Evolutionary conservation across 2,329 filamentous ascomycete genomes (phyloP).

Genomic region (Emydomyces testavorans): DNA sequence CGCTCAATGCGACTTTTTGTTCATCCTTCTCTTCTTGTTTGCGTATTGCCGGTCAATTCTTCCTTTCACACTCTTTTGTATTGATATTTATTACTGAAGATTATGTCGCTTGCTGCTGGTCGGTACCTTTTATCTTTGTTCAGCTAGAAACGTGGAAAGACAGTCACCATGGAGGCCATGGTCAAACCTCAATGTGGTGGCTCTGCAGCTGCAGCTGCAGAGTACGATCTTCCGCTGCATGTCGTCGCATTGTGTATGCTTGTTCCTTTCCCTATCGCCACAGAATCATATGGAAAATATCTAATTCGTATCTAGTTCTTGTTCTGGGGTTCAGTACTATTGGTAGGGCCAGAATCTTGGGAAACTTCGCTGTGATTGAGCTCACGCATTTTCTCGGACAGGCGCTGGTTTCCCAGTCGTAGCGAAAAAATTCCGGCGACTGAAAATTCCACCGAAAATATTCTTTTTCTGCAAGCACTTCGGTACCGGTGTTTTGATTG

Average conservation of each 20-base stretch:
- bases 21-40: slow-evolving; percentile 1
- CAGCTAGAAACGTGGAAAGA: slow-evolving; percentile 3
- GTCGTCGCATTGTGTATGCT: slow-evolving; percentile 16
- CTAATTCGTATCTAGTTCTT: slow-evolving; percentile 10
- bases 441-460: slow-evolving; percentile 17
- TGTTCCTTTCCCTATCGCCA: neutral
- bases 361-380: neutral
- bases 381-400: slow-evolving; percentile 1
- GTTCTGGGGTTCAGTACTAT: slow-evolving; percentile 12
- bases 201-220: slow-evolving; percentile 5
- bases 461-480: slow-evolving; percentile 49
- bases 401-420: slow-evolving; percentile 34
- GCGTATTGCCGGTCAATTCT: slow-evolving; percentile 14
- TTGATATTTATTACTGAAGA: slow-evolving; percentile 9
- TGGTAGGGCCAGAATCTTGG: slow-evolving; percentile 5
- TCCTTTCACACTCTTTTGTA: slow-evolving; percentile 4
- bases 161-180: slow-evolving; percentile 10
- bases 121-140: slow-evolving; percentile 5
- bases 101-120: slow-evolving; percentile 7
- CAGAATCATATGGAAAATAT: neutral
- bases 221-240: slow-evolving; percentile 18
- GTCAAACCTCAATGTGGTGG: slow-evolving; percentile 15
- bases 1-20: neutral
- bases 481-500: slow-evolving; percentile 32
- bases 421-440: slow-evolving; percentile 32